These are phyloP conservation scores for Penicillium polonicum DNA, from an alignment of 2,329 filamentous ascomycete genomes.

Conservation along the genomic window DNA sequence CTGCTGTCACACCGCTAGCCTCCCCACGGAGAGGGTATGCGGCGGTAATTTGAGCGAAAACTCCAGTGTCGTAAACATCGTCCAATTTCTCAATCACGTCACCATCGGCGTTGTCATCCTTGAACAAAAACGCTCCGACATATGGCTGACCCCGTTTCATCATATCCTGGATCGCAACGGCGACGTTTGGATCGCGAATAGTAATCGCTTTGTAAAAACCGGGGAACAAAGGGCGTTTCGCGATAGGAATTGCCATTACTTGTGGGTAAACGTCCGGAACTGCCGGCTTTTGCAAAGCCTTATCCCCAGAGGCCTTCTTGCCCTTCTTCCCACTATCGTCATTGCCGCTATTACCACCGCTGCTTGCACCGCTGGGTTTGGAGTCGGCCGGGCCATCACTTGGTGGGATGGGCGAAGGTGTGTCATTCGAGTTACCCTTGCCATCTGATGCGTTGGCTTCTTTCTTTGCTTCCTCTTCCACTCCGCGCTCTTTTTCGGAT, in stretches of 20 bases:
- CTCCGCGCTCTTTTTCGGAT: conserved; percentile 38
- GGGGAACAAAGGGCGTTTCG: conserved; percentile 88
- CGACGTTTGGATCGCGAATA: conserved; percentile 87
- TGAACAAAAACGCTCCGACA: conserved; percentile 93
- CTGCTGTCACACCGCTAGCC: conserved; percentile 80
- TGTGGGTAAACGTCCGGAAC: conserved; percentile 96
- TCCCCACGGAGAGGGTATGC: conserved; percentile 85
- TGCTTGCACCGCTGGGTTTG: conserved; percentile 56
- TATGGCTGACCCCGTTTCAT: conserved; percentile 97
- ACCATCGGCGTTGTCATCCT: conserved; percentile 90
- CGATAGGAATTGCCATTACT: conserved; percentile 95
- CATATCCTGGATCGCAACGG: conserved; percentile 90
- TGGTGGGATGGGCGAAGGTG: conserved; percentile 44
- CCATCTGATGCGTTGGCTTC: conserved; percentile 39
- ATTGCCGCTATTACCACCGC: conserved; percentile 48
- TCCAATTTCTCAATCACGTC: conserved; percentile 87
- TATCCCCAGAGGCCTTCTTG: conserved; percentile 66
- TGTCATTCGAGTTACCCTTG: conserved; percentile 52
- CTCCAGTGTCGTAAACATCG: conserved; percentile 93
- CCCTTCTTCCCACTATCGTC: conserved; percentile 70
- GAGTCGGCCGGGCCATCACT: conserved; percentile 39
- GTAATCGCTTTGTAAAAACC: conserved; percentile 99
- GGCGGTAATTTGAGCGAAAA: conserved; percentile 97
- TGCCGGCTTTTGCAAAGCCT: conserved; percentile 78
- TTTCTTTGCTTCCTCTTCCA: conserved; percentile 44